Base-by-base conservation (phyloP, 2,329 filamentous ascomycete species). In the Teratosphaeria zuluensis region DNA sequence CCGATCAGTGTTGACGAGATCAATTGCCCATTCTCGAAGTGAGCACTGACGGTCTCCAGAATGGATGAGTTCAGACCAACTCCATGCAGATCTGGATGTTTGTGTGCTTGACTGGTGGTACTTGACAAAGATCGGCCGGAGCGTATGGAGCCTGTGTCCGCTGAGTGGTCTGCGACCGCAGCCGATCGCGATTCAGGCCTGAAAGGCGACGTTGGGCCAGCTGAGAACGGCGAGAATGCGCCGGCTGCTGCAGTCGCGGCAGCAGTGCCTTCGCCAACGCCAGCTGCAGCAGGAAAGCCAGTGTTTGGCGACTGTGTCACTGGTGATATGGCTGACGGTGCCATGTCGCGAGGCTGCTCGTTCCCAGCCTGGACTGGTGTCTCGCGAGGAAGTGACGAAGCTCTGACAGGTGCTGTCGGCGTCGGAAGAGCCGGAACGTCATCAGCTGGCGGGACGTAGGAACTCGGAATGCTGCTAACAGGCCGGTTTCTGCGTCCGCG, bases 401-500 rank as follows among this genome's bases (percentile, higher is more conserved):
- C 42, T 48, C 42, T 48, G 9, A 48, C n/a, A 48, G 42, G 5
- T 46, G 42, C 42, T 46, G 42, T 46, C 3, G 42, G 42, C 7
- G 42, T 19, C 9, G 42, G 42, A 5, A 48, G 19, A 19, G 42
- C 42, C 9, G 42, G 42, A 16, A 48, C 42, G 19, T 48, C 42
- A 48, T 48, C 42, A 16, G 42, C 21, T 30, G 56, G 56, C n/a
- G 56, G 51, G 51, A 54, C 31, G 38, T 42, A 56, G 19, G 31
- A 59, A 54, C 56, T 65, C 46, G 66, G 59, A 56, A 94, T 92
- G 57, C 96, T 86, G 1, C 92, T 96, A 73, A 95, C 95, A 60
- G 92, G 84, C 62, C 95, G 90, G 71, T 97, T 92, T 70, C 94
- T 84, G 61, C 94, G 87, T 56, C 94, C 94, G 65, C 94, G 84